phyloP scores from a whole-genome alignment of 495 filamentous ascomycete species.

The Staphylotrichum tortipilum region DNA sequence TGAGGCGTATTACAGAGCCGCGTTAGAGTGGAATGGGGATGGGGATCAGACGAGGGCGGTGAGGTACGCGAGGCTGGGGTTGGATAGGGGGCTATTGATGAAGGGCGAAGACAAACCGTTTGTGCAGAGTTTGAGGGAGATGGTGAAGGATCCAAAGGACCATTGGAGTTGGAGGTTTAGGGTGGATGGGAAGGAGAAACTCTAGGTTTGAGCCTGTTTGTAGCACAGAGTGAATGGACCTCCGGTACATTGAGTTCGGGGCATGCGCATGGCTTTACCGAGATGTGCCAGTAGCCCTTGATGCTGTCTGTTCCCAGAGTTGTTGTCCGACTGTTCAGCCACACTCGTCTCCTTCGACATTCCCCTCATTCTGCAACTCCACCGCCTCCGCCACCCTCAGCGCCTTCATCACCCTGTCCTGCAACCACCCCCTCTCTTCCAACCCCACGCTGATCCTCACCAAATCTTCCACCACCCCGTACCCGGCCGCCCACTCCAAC shows the following conservation, averaged over 20 bases:
- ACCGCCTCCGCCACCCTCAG: constrained; percentile 4
- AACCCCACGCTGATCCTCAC: constrained; percentile 26
- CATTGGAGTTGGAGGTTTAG: constrained; percentile 30
- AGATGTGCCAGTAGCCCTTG: too few species aligned
- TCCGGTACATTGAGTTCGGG: too few species aligned
- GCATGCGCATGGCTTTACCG: too few species aligned
- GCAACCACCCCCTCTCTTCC: constrained; percentile 19
- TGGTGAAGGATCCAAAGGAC: constrained; percentile 16
- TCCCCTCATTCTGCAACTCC: background rate
- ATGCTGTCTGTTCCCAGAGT: too few species aligned
- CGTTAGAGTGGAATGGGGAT: constrained; percentile 28
- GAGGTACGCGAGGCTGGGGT: constrained; percentile 20
- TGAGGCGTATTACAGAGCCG: constrained; percentile 31
- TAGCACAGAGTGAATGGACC: too few species aligned
- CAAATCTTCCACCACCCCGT: constrained; percentile 23
- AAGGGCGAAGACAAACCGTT: constrained; percentile 22
- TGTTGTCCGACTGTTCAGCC: background rate
- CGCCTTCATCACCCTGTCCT: constrained; percentile 10
- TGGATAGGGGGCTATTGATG: constrained; percentile 18
- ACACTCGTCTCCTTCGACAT: background rate
- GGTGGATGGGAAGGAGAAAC: constrained; percentile 8
- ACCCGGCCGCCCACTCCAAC: constrained; percentile 18
- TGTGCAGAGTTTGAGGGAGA: constrained; percentile 15
- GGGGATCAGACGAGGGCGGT: constrained; percentile 21
- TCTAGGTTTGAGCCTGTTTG: background rate